These are phyloP conservation scores for Boletus semigastroideus DNA, from an alignment of 1,284 basidiomycete genomes.

Conservation along the genomic window DNA sequence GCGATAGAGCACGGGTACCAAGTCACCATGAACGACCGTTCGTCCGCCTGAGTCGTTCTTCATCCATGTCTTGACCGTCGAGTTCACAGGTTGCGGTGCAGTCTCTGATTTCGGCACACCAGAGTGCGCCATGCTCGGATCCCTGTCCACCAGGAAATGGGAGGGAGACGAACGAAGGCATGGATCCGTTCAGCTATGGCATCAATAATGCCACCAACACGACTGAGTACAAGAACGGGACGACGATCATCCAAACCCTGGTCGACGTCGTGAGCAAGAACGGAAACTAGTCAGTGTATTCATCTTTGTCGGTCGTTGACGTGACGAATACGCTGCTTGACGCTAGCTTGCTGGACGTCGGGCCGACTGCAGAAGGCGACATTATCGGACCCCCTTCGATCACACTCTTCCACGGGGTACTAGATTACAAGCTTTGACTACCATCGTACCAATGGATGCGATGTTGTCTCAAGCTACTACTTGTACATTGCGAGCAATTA, in stretches of 20 bases:
- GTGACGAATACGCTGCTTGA: too few species aligned
- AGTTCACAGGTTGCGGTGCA: slow-evolving; percentile 38
- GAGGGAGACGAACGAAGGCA: slow-evolving; percentile 57
- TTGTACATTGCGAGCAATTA: too few species aligned
- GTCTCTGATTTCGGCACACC: slow-evolving; percentile 57
- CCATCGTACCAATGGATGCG: too few species aligned
- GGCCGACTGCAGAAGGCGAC: slow-evolving; percentile 53
- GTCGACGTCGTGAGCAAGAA: slow-evolving; percentile 58
- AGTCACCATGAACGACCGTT: slow-evolving; percentile 57
- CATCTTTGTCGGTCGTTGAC: neutral
- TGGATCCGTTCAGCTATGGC: slow-evolving; percentile 50
- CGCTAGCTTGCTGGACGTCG: slow-evolving; percentile 52
- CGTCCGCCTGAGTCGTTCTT: slow-evolving; percentile 20
- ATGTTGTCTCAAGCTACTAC: too few species aligned
- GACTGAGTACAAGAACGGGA: slow-evolving; percentile 49
- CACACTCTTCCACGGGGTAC: too few species aligned
- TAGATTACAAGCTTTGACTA: too few species aligned
- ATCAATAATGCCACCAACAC: slow-evolving; percentile 43
- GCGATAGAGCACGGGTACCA: slow-evolving; percentile 48
- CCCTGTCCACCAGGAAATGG: slow-evolving; percentile 52
- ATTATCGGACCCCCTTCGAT: too few species aligned
- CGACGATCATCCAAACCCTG: slow-evolving; percentile 48
- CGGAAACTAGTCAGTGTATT: slow-evolving; percentile 58
- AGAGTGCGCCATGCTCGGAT: slow-evolving; percentile 52
- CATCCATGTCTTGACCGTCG: neutral